Evolutionary conservation across 139 green algal genomes (phyloP), one percentile per base, ranked within the genome.

Genomic region (Pseudopediastrum boryanum): DNA sequence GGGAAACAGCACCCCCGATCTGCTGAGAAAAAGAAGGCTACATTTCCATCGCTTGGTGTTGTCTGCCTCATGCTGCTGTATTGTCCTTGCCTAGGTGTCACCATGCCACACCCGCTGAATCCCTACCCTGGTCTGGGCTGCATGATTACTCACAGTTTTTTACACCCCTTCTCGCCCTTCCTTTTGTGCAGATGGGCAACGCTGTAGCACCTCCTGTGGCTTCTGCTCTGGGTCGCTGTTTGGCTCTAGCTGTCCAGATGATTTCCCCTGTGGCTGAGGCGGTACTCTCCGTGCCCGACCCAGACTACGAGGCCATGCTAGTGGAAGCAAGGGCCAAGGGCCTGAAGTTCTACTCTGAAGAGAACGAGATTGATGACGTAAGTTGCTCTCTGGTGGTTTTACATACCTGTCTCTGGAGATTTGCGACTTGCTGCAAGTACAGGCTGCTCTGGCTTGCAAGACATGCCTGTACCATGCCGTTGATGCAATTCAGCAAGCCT

Each of bases 181-280:
- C 38, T n/a, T 27, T 6, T 6, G 31, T 41, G 38, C 65, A 85
- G 84, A 93, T 97, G 33, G 92, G 92, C 77, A 96, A 96, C 58
- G 92, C 92, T 0, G 92, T 96, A 39, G 75, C 80, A 21, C 89
- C 90, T 25, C 86, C 84, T 8, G 82, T 95, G 71, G 89, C 92
- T 0, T 50, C 69, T 1, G 90, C 93, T 2, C 80, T 96, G 43
- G 92, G 92, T 0, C 85, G 87, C 39, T 91, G 91, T 77, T 72
- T 96, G 38, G 65, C 83, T 33, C 54, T 84, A 43, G 90, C 92
- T 4, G 84, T 81, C 41, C 35, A 65, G n/a, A 77, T 77, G 48
- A 44, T 69, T n/a, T 50, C 52, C 2, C 85, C 84, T 2, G 39
- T 73, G 5, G 70, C 66, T 9, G 33, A 64, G 7, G 41, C 70